Percentiles rank a stretch among this genome's conserved stretches.
These are phyloP conservation scores for Pythium aquatile DNA, from an alignment of 352 stramenopile genomes.

Conservation along the genomic window DNA sequence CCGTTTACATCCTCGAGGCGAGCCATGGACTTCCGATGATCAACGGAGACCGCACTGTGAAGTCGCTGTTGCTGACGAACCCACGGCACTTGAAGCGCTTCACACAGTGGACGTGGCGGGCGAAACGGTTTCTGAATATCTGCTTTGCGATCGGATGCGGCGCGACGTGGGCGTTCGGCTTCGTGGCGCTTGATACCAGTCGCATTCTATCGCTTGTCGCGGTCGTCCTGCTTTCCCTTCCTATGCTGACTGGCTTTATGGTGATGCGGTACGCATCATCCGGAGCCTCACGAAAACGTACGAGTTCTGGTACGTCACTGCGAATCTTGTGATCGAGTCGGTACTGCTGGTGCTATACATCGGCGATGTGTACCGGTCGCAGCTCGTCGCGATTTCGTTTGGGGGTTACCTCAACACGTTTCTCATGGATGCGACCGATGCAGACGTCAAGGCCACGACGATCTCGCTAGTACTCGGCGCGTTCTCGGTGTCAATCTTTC, in stretches of 20 bases:
- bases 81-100: constrained; percentile 1
- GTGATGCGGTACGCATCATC: constrained; percentile 13
- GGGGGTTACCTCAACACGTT: constrained; percentile 13
- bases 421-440: constrained; percentile 17
- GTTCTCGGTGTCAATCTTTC: constrained; percentile 3
- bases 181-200: background rate
- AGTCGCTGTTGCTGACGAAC: background rate
- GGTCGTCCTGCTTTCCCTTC: background rate
- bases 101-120: background rate
- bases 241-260: background rate
- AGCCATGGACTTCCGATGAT: constrained; percentile 4
- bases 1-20: constrained; percentile 3
- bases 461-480: background rate
- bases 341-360: constrained; percentile 3
- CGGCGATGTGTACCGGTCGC: background rate
- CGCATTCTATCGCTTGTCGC: background rate
- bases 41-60: constrained; percentile 9
- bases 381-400: background rate
- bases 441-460: background rate
- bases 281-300: constrained; percentile 10
- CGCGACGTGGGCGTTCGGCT: background rate
- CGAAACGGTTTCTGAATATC: background rate
- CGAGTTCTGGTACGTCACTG: constrained; percentile 24
- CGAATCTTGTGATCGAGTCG: background rate
- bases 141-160: constrained; percentile 2